Evolutionary conservation across 2,329 filamentous ascomycete species (phyloP), one percentile per base, ranked within the genome.

Genomic region (Pleoardoris graminearum): DNA sequence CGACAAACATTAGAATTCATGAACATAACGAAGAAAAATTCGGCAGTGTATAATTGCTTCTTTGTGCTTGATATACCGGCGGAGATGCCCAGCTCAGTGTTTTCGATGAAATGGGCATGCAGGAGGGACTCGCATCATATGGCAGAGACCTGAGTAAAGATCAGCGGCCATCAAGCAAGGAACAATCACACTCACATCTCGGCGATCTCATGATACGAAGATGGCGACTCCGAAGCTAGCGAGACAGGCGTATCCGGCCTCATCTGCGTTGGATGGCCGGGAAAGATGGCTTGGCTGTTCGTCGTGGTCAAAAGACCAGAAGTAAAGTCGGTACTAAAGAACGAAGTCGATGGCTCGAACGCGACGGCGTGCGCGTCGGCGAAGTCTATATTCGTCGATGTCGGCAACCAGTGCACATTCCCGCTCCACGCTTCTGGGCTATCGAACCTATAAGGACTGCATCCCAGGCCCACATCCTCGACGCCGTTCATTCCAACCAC

Each of bases 281-380:
- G n/a, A 4, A 39, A 25, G 1, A n/a, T 14, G n/a, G 21, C n/a
- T 29, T 44, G 38, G 4, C 7, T 37, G 16, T 21, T 48, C n/a
- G 41, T 17, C 4, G 44, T 46, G 4, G 38, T 50, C 11, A 50
- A 11, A 14, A 33, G 33, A 17, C 50, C 19, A 7, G 46, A 46
- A 5, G 35, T 42, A 22, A 42, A 54, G 17, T 46, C 23, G 7
- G 51, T 36, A 19, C 19, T 16, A 29, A 11, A 37, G 11, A 50
- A 47, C 12, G 39, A 47, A 10, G 27, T 11, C 7, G 47, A 37
- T 19, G 46, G 17, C n/a, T 44, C 32, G 36, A 52, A 52, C 17
- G 25, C n/a, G n/a, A 41, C 41, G 7, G 29, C 7, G 8, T 39
- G 39, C n/a, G 23, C 21, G 17, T 38, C 16, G 21, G 33, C 11